Conservation (phyloP, 1,284 basidiomycete genomes). For the Marasmius tenuissimus region DNA sequence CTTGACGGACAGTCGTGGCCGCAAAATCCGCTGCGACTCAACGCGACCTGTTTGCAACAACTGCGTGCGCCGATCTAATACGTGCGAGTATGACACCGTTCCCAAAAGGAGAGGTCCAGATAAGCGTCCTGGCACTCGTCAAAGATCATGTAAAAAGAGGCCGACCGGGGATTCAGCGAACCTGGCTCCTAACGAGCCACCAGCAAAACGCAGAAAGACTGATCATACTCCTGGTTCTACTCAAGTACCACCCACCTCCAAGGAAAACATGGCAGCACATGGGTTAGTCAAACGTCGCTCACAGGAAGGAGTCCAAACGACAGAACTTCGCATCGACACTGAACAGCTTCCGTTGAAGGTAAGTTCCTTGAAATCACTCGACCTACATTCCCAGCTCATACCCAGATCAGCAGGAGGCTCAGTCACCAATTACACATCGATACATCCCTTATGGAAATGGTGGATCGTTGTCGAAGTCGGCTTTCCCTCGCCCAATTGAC, state of each 20-base stretch:
- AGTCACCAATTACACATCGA: background rate
- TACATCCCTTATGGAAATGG: constrained; percentile 28
- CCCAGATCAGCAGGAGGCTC: constrained; percentile 2
- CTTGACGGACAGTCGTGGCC: constrained; percentile 55
- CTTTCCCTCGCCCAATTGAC: constrained; percentile 35
- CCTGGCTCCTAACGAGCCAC: constrained; percentile 29
- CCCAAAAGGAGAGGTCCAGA: constrained; percentile 81
- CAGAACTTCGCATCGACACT: constrained; percentile 27
- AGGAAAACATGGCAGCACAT: constrained; percentile 33
- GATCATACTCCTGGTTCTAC: constrained; percentile 31
- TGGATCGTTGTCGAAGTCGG: constrained; percentile 30
- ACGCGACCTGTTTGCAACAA: constrained; percentile 77
- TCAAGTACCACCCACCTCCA: constrained; percentile 23
- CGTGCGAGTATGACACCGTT: constrained; percentile 73
- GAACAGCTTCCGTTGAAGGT: constrained; percentile 28
- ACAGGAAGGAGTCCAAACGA: constrained; percentile 17
- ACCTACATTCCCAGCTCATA: background rate
- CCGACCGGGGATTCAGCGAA: constrained; percentile 52
- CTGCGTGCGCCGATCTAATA: constrained; percentile 70
- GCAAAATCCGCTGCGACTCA: constrained; percentile 84
- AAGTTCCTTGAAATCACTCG: constrained; percentile 1
- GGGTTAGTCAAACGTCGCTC: constrained; percentile 18
- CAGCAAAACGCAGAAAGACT: constrained; percentile 63
- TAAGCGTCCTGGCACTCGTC: constrained; percentile 78
- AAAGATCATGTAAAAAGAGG: constrained; percentile 78